Percentiles rank a stretch among this genome's conserved stretches.
Evolutionary conservation across 192 early-diverging fungal species (phyloP).

Genomic region (Coemansia sp.): DNA sequence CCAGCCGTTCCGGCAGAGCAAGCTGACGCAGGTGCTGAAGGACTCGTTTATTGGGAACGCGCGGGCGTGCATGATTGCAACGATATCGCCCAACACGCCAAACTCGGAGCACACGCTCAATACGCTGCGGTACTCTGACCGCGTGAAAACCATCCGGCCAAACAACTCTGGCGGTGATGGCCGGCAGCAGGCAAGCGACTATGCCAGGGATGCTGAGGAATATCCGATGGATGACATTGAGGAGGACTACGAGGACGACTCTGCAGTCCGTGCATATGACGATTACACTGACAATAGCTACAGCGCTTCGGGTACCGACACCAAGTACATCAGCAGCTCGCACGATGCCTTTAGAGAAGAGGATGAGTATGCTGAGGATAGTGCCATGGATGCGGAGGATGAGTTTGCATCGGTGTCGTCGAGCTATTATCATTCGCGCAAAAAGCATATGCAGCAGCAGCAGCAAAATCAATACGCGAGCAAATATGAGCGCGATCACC

Average conservation of each 20-base stretch:
- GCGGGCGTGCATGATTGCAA: conserved; percentile 98
- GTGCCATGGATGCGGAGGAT: conserved; percentile 21
- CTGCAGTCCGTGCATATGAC: conserved; percentile 24
- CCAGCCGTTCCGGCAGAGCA: conserved; percentile 96
- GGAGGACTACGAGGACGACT: conserved; percentile 49
- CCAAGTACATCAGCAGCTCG: conserved; percentile 9
- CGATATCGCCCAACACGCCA: conserved; percentile 89
- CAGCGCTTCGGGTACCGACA: background rate
- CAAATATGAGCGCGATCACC: conserved; percentile 5
- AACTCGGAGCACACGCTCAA: conserved; percentile 97
- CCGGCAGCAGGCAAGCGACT: conserved; percentile 31
- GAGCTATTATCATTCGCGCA: conserved; percentile 4
- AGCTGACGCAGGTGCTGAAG: conserved; percentile 95
- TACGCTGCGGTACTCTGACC: conserved; percentile 94
- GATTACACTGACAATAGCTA: conserved; percentile 6
- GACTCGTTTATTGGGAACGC: conserved; percentile 99
- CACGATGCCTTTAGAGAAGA: conserved; percentile 35
- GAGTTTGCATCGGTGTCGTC: conserved; percentile 14
- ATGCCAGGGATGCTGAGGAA: conserved; percentile 36
- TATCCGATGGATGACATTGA: conserved; percentile 25
- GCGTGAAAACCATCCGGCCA: conserved; percentile 57
- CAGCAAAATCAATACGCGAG: conserved; percentile 4
- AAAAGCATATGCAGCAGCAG: conserved; percentile 12
- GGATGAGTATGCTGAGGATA: conserved; percentile 22
- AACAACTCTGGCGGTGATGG: conserved; percentile 13